phyloP scores from a whole-genome alignment of 345 rosid genomes.

The Populus pruinosa region DNA sequence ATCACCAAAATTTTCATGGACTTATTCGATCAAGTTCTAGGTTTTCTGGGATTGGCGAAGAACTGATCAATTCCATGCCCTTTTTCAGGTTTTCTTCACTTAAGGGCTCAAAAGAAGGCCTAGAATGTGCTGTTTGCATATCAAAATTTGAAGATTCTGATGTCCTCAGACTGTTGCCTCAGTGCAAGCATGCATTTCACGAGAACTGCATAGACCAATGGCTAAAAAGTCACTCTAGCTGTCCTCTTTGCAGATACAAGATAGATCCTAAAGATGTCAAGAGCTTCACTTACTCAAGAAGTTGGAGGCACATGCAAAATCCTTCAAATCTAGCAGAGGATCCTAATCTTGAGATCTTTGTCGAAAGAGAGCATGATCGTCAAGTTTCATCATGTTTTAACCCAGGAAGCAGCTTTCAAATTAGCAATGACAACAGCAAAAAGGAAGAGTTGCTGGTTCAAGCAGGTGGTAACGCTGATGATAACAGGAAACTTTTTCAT shows the following conservation, averaged over 20 bases:
- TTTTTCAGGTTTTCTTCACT: slow-evolving; percentile 45
- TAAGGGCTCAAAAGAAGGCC: slow-evolving; percentile 40
- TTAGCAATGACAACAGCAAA: not conserved
- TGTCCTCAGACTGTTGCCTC: slow-evolving; percentile 39
- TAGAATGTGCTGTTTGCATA: slow-evolving; percentile 44
- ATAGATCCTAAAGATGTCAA: slow-evolving; percentile 24
- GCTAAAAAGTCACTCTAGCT: slow-evolving; percentile 43
- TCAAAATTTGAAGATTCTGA: slow-evolving; percentile 45
- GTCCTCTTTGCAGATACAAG: slow-evolving; percentile 49
- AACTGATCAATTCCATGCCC: slow-evolving; percentile 35
- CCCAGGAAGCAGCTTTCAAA: slow-evolving; percentile 13
- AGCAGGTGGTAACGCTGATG: slow-evolving; percentile 1
- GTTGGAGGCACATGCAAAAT: slow-evolving; percentile 25
- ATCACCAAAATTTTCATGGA: slow-evolving; percentile 8
- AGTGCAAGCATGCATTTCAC: slow-evolving; percentile 51
- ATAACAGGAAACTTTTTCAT: slow-evolving; percentile 21
- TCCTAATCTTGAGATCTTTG: slow-evolving; percentile 31
- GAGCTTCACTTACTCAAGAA: slow-evolving; percentile 25
- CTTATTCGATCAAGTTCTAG: slow-evolving; percentile 15
- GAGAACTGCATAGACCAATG: slow-evolving; percentile 44
- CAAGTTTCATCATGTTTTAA: slow-evolving; percentile 21
- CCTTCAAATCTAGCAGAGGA: slow-evolving; percentile 30
- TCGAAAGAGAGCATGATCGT: slow-evolving; percentile 33
- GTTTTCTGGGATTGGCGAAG: slow-evolving; percentile 41
- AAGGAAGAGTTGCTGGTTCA: slow-evolving; percentile 14